Evolutionary conservation across 2,329 filamentous ascomycete genomes (phyloP), one percentile per base, ranked within the genome.

Genomic region (Tothia fuscella): DNA sequence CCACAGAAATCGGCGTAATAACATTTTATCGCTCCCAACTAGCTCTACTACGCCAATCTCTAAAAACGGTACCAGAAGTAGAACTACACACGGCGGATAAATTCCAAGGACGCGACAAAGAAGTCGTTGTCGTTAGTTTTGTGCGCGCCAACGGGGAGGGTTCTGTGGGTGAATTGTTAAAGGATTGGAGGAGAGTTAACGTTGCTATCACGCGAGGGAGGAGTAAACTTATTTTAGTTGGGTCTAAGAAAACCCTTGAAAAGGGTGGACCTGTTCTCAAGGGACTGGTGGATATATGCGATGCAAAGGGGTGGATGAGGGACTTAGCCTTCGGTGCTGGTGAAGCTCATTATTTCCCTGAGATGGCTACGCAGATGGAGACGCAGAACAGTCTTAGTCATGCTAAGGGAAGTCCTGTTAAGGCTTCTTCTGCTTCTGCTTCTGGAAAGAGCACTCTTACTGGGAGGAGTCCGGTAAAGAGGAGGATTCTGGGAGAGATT

Each of bases 41-140:
- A 2, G 79, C 85, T 0, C 67, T 94, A 2, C 70, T 98, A 1
- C 83, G 84, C 49, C 76, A 88, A 46, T 66, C 64, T 31, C 61
- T 70, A 50, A 57, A 68, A 16, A 56, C 69, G 9, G 49, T 49
- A 2, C 49, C 51, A 3, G 26, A 28, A 10, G 78, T 98, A 2
- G 91, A 98, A 61, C 87, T 96, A 72, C 87, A 98, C 61, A 96
- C 91, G 0, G 88, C 91, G 3, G 91, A 98, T 62, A 86, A 89
- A 33, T 98, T 94, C 60, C 91, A 98, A 58, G 91, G 91, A 5
- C 76, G 91, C 7, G 91, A 98, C 62, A 98, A 98, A 57, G 87
- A 94, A 55, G 80, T 93, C 3, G 75, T 96, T 1, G 76, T 98
- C 12, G 72, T 98, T 6, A 85, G 78, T 42, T 79, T 93, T 22